Base-by-base conservation (phyloP, 2,329 filamentous ascomycete species). In the Thielaviopsis populi region DNA sequence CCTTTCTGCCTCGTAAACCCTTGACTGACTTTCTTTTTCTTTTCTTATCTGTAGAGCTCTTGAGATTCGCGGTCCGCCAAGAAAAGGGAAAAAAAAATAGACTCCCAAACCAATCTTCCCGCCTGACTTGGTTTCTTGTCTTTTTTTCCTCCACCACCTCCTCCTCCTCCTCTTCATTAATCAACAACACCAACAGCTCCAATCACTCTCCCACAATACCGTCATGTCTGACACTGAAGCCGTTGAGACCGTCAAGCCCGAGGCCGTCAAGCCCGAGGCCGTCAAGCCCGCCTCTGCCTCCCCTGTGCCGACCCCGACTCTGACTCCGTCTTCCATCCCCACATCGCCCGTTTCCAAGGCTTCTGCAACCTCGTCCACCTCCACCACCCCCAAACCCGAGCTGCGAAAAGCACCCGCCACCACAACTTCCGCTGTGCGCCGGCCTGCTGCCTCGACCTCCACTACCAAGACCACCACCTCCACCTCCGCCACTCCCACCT, bases 211-310 rank as follows among this genome's bases (percentile, higher is more conserved):
- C 43, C 19, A 53, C 11, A 27, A 17, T 59, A 24, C 61, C 68
- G 73, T 43, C 67, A 79, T 79, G 78, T 77, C 78, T 69, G 78
- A 80, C 68, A 71, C 73, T 67, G 77, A 79, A 68, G 75, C 73
- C 33, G 33, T 73, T 67, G 77, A 79, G 68, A 75, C 73, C 68
- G 73, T 75, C 70, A 37, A 37, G 7, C 33, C 33, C n/a, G 77
- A 78, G 67, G 74, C 75, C 65, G 72, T 74, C 63, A 75, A 77
- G 69, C 73, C 72, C 66, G 76, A 78, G 43, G 76, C 77, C 67
- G 75, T 72, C 58, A 67, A 73, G 65, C 68, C 72, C 17, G 59
- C 73, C 72, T 22, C 69, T 70, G 46, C 72, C 27, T 67, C 73
- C 17, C 70, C 68, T 33, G 68, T 69, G 33, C 53, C 53, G 6